phyloP scores from a whole-genome alignment of 1,284 basidiomycete species.

The Cutaneotrichosporon mucoides region DNA sequence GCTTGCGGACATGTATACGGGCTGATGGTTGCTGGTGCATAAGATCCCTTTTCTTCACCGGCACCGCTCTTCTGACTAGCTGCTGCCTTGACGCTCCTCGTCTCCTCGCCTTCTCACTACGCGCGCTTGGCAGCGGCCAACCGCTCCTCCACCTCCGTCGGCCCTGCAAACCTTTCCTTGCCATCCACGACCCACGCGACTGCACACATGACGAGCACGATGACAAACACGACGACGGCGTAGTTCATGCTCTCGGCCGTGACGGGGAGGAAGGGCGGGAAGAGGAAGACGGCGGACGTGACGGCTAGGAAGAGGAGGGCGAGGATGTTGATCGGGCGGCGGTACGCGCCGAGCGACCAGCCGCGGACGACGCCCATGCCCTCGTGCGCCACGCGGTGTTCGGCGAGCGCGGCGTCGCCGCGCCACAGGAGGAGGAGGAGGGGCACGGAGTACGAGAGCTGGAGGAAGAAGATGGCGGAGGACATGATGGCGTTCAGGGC shows the following conservation, averaged over 20 bases:
- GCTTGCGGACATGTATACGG: too few relatives aligned
- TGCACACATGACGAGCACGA: conserved; percentile 36
- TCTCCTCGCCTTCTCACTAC: background rate
- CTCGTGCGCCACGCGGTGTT: background rate
- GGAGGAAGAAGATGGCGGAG: conserved; percentile 31
- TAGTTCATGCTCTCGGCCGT: conserved; percentile 50
- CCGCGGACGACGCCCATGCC: too few relatives aligned
- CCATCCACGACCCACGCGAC: conserved; percentile 47
- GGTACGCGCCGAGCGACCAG: too few relatives aligned
- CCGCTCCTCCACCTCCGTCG: conserved; percentile 37
- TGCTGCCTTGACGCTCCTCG: too few relatives aligned
- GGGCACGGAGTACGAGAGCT: conserved; percentile 37
- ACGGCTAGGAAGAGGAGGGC: conserved; percentile 48
- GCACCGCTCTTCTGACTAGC: too few relatives aligned
- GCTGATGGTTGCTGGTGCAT: too few relatives aligned
- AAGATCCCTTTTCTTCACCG: too few relatives aligned
- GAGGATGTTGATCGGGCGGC: conserved; percentile 33
- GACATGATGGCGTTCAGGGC: conserved; percentile 51
- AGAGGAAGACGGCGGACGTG: conserved; percentile 53
- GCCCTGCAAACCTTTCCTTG: conserved; percentile 44
- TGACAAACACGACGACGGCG: conserved; percentile 39
- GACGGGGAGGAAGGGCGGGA: conserved; percentile 51
- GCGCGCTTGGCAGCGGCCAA: conserved; percentile 1
- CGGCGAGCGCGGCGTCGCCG: conserved; percentile 43
- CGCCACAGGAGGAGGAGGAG: conserved; percentile 48